A percentile compares a stretch with the other conserved stretches of the same genome.
Evolutionary conservation across 148 eudicot species (phyloP).

Genomic region (Rhododendron henanense): DNA sequence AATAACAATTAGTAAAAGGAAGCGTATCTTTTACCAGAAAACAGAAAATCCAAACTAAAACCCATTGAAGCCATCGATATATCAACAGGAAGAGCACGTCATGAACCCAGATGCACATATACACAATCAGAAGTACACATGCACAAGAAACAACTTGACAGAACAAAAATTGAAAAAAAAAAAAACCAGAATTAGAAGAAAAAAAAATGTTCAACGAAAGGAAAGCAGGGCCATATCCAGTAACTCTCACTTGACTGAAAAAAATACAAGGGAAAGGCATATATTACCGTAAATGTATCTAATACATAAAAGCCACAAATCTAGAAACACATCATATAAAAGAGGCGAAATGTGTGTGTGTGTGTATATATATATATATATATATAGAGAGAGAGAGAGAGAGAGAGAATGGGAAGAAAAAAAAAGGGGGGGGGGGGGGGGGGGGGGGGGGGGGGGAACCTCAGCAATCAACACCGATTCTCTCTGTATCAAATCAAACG

Average conservation of each 20-base stretch:
- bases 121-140: neutral
- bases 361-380: too few species aligned
- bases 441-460: neutral
- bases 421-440: too few species aligned
- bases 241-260: too few species aligned
- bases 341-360: neutral
- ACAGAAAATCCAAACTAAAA: neutral
- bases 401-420: neutral
- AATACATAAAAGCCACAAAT: too few species aligned
- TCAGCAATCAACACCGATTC: neutral
- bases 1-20: neutral
- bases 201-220: too few species aligned
- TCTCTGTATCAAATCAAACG: neutral
- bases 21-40: neutral
- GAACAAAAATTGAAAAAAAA: too few species aligned
- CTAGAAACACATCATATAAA: too few species aligned
- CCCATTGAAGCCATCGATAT: neutral
- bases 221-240: too few species aligned
- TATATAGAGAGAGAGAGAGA: too few species aligned
- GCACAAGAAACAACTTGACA: neutral
- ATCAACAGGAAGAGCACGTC: neutral
- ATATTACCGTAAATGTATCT: too few species aligned
- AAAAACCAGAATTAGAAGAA: too few species aligned
- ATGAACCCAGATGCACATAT: neutral
- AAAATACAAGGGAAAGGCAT: too few species aligned